Evolutionary conservation across 176 grass and related monocot genomes (phyloP), one percentile per base, ranked within the genome.

Genomic region (Puccinellia tenuiflora): DNA sequence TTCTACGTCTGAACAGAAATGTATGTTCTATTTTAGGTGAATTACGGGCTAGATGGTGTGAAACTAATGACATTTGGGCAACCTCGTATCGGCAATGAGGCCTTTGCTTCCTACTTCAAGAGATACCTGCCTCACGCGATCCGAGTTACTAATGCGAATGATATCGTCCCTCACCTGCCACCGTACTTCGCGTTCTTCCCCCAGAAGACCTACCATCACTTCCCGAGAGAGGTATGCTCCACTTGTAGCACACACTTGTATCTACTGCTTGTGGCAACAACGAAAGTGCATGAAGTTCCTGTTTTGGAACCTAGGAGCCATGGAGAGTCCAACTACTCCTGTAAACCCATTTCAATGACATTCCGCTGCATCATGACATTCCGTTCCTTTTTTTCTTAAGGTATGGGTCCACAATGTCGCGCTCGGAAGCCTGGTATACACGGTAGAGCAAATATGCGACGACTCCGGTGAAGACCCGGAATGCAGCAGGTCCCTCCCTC

Each of bases 131-230:
- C 92, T 14, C 61, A 90, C 45, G 86, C 94, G 33, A 88, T 97
- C 67, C 85, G 94, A 85, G 87, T 97, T 72, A 94, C 92, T 61
- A 64, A 97, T 38, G 92, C 75, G n/a, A 79, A 90, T 7, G 94
- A 97, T 88, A 90, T 92, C 26, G 94, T 97, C 65, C 91, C 93
- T 53, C 97, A 99, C 55, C 82, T 99, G 43, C 96, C 96, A 56
- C 96, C 96, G 15, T 96, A 94, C 60, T 99, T 92, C 65, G 35
- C 83, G 26, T 87, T 88, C 86, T 99, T 99, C 37, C 89, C 91
- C 0, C 77, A 93, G 52, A 99, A 93, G 76, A 96, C 96, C 29
- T 99, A 96, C 70, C 97, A 99, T 81, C 97, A 96, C 84, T 96
- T 99, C 68, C 85, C 97, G 67, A 86, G 81, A 79, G 97, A 99